A percentile compares a stretch with the other conserved stretches of the same genome.
Evolutionary conservation across 2,329 filamentous ascomycete genomes (phyloP).

Genomic region (Xylogone sp.): DNA sequence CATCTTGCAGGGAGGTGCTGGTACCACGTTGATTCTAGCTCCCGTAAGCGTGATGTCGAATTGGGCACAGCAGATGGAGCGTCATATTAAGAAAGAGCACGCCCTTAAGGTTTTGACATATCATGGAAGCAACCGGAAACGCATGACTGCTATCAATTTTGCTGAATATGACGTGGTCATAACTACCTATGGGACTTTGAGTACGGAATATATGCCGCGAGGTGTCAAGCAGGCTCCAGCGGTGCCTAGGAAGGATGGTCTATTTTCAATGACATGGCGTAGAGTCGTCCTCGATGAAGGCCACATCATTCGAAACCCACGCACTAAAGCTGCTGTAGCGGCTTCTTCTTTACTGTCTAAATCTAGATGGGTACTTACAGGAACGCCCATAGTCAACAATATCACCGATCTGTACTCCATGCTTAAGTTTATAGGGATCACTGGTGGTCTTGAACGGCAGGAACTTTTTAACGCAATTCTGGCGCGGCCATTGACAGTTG

Average conservation of each 20-base stretch:
- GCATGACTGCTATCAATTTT: slow-evolving; percentile 52
- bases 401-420: slow-evolving; percentile 79
- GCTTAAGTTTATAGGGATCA: slow-evolving; percentile 71
- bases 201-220: slow-evolving; percentile 55
- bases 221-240: slow-evolving; percentile 40
- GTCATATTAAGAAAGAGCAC: slow-evolving; percentile 64
- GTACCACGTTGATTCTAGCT: slow-evolving; percentile 73
- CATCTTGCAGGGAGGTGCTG: slow-evolving; percentile 54
- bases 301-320: slow-evolving; percentile 75
- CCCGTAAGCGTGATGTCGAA: slow-evolving; percentile 88
- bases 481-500: slow-evolving; percentile 61
- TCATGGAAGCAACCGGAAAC: slow-evolving; percentile 60
- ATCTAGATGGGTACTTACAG: slow-evolving; percentile 76
- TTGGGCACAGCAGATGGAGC: slow-evolving; percentile 75
- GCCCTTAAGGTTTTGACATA: slow-evolving; percentile 68
- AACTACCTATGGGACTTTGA: slow-evolving; percentile 78
- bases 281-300: slow-evolving; percentile 81
- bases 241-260: slow-evolving; percentile 38
- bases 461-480: slow-evolving; percentile 72
- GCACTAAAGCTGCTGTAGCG: slow-evolving; percentile 67
- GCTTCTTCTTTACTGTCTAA: slow-evolving; percentile 63
- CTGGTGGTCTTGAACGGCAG: slow-evolving; percentile 69
- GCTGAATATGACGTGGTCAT: slow-evolving; percentile 71
- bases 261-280: slow-evolving; percentile 68
- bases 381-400: slow-evolving; percentile 80